A percentile compares a stretch with the other conserved stretches of the same genome.
phyloP scores from a whole-genome alignment of 495 filamentous ascomycete species.

The Baudoinia panamericana region DNA sequence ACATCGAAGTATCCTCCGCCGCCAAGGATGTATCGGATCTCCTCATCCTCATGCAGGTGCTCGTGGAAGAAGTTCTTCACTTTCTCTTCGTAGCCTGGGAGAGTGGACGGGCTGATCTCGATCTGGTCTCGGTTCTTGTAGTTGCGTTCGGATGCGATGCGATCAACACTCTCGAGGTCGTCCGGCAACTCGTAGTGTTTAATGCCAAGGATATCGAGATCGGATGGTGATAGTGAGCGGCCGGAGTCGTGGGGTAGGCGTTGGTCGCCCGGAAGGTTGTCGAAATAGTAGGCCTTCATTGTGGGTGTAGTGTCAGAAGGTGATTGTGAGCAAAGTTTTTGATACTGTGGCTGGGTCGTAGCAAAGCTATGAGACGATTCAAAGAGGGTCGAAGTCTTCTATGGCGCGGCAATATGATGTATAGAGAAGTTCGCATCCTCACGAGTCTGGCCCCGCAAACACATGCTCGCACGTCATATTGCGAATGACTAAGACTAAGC shows the following conservation, averaged over 20 bases:
- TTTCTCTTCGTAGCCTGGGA: slow-evolving; percentile 80
- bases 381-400: too few species aligned
- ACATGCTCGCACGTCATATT: too few species aligned
- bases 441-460: too few species aligned
- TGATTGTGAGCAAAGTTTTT: too few species aligned
- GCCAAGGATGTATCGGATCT: slow-evolving; percentile 92
- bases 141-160: slow-evolving; percentile 55
- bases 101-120: slow-evolving; percentile 69
- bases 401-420: too few species aligned
- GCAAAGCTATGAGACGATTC: too few species aligned
- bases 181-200: slow-evolving; percentile 57
- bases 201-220: slow-evolving; percentile 64
- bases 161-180: slow-evolving; percentile 48
- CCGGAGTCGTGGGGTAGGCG: slow-evolving; percentile 80
- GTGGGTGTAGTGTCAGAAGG: neutral
- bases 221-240: slow-evolving; percentile 39
- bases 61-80: slow-evolving; percentile 88
- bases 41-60: slow-evolving; percentile 96
- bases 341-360: too few species aligned
- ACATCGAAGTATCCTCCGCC: slow-evolving; percentile 92
- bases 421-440: too few species aligned
- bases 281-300: slow-evolving; percentile 16
- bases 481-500: too few species aligned
- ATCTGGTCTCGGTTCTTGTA: slow-evolving; percentile 96
- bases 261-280: slow-evolving; percentile 64